Conservation (phyloP, 225 moss, liverwort and hornwort genomes). For the Sphagnum tenellum region DNA sequence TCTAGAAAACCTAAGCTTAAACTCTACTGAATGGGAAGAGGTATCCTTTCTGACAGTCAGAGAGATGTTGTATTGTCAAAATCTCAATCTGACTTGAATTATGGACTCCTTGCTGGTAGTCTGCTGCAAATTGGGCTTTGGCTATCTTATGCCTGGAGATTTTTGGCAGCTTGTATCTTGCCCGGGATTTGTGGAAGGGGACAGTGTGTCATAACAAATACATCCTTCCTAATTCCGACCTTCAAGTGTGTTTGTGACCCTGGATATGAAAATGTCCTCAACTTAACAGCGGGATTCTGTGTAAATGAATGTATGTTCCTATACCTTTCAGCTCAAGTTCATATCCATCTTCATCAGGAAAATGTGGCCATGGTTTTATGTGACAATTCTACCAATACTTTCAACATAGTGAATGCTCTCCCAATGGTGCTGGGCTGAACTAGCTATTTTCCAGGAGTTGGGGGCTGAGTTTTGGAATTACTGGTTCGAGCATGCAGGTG, state of each 20-base stretch:
- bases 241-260: constrained; percentile 43
- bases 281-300: constrained; percentile 41
- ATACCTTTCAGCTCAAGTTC: background rate
- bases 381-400: no score
- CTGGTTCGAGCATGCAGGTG: constrained; percentile 18
- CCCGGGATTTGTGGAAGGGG: constrained; percentile 49
- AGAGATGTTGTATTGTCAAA: no score
- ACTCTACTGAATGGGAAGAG: background rate
- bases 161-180: constrained; percentile 35
- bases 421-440: no score
- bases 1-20: background rate
- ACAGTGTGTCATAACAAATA: constrained; percentile 17
- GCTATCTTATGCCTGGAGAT: no score
- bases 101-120: no score
- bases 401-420: no score
- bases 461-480: background rate
- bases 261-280: constrained; percentile 43
- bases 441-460: no score
- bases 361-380: background rate
- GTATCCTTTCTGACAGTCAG: no score
- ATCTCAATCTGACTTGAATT: no score
- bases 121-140: no score
- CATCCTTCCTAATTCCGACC: constrained; percentile 23
- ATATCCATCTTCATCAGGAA: background rate
- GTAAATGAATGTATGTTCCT: constrained; percentile 31